A percentile compares a stretch with the other conserved stretches of the same genome.
Conservation (phyloP, 805 yeast species). For the Wickerhamiella alocasiicola region DNA sequence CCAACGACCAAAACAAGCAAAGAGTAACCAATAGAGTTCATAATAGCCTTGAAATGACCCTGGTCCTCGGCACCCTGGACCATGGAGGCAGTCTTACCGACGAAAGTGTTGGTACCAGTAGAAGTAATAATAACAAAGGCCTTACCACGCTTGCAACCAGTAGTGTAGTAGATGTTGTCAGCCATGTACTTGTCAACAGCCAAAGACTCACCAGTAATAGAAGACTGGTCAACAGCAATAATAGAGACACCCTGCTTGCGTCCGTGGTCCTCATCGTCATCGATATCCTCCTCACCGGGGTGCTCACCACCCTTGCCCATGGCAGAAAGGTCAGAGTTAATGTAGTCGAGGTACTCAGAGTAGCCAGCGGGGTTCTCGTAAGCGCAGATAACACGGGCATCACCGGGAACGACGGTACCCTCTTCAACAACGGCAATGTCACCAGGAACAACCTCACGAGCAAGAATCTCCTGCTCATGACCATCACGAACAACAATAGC, state of each 20-base stretch:
- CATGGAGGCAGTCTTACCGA: slow-evolving; percentile 95
- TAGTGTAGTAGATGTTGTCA: slow-evolving; percentile 83
- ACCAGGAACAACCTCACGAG: slow-evolving; percentile 89
- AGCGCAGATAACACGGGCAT: slow-evolving; percentile 54
- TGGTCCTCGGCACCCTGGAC: slow-evolving; percentile 93
- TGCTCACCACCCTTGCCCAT: slow-evolving; percentile 19
- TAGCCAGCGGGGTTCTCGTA: slow-evolving; percentile 30
- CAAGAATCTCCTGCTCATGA: slow-evolving; percentile 57
- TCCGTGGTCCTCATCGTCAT: slow-evolving; percentile 33
- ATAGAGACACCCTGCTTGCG: slow-evolving; percentile 81
- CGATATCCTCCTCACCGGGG: slow-evolving; percentile 22
- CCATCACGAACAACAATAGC: slow-evolving; percentile 82
- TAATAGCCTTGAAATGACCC: slow-evolving; percentile 95
- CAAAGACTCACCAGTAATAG: slow-evolving; percentile 93
- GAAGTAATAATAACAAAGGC: slow-evolving; percentile 86
- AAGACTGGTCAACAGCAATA: slow-evolving; percentile 74
- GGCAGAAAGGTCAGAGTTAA: slow-evolving; percentile 27
- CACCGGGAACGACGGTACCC: slow-evolving; percentile 87
- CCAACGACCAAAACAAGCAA: slow-evolving; percentile 75
- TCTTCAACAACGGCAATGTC: slow-evolving; percentile 85
- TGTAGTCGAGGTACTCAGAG: slow-evolving; percentile 30
- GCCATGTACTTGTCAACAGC: slow-evolving; percentile 91
- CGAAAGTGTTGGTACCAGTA: slow-evolving; percentile 89
- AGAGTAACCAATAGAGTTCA: slow-evolving; percentile 93
- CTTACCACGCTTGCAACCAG: slow-evolving; percentile 94